A percentile compares a stretch with the other conserved stretches of the same genome.
Evolutionary conservation across 2,329 filamentous ascomycete genomes (phyloP).

Genomic region (Emmonsia crescens): DNA sequence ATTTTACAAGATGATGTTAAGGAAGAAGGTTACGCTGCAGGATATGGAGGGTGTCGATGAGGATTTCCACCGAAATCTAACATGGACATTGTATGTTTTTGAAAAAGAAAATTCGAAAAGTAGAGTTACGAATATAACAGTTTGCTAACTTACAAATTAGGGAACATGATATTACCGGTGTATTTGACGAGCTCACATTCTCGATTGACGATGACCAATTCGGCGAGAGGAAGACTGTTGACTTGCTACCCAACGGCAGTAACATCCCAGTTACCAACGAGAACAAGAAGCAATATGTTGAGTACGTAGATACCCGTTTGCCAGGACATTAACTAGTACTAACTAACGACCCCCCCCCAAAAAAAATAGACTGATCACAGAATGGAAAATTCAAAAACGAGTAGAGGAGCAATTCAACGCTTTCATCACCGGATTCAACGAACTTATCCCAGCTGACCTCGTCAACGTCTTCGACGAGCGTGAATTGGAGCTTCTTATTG

Average conservation of each 20-base stretch:
- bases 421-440: slow-evolving; percentile 94
- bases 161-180: slow-evolving; percentile 92
- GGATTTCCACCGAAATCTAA: slow-evolving; percentile 90
- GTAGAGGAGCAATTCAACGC: slow-evolving; percentile 97
- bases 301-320: slow-evolving; percentile 44
- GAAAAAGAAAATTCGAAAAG: too few relatives aligned
- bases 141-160: slow-evolving; percentile 25
- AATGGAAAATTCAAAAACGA: slow-evolving; percentile 98
- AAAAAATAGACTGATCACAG: slow-evolving; percentile 64
- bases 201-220: slow-evolving; percentile 96
- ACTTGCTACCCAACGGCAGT: slow-evolving; percentile 79
- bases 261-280: slow-evolving; percentile 96
- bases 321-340: background rate
- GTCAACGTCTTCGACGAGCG: slow-evolving; percentile 99
- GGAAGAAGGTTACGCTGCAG: slow-evolving; percentile 79
- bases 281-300: slow-evolving; percentile 98
- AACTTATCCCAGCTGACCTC: slow-evolving; percentile 89
- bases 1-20: slow-evolving; percentile 97
- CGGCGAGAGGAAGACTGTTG: slow-evolving; percentile 85
- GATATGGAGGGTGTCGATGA: slow-evolving; percentile 99
- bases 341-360: background rate
- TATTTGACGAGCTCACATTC: slow-evolving; percentile 80
- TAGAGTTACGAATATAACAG: background rate
- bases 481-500: slow-evolving; percentile 90
- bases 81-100: slow-evolving; percentile 71